Evolutionary conservation across 2,329 filamentous ascomycete genomes (phyloP).

Genomic region (Grosmannia huntii): DNA sequence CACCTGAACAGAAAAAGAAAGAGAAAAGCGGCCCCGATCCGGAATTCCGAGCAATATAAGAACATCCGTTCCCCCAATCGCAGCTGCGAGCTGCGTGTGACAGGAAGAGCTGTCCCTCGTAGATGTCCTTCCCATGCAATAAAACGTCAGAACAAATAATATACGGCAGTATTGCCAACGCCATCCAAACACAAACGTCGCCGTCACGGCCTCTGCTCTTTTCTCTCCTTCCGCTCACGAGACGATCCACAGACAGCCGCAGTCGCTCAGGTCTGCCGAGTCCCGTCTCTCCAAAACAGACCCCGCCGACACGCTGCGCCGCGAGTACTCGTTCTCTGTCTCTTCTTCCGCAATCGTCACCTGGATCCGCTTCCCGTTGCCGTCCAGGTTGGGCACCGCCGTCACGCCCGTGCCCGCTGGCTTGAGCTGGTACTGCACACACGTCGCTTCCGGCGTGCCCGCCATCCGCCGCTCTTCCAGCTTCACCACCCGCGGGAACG

Average conservation of each 20-base stretch:
- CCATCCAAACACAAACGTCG: neutral
- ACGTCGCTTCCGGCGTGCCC: constrained; percentile 25
- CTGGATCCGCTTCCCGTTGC: constrained; percentile 25
- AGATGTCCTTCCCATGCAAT: neutral
- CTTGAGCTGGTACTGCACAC: constrained; percentile 34
- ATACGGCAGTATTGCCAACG: neutral
- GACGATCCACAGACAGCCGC: constrained; percentile 41
- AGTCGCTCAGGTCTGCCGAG: constrained; percentile 30
- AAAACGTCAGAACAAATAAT: neutral
- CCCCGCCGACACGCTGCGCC: neutral
- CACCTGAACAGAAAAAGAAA: neutral
- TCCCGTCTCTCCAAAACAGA: constrained; percentile 10
- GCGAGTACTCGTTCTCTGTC: constrained; percentile 4
- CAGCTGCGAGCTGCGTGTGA: neutral
- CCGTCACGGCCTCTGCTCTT: too few species aligned
- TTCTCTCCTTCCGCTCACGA: constrained; percentile 19
- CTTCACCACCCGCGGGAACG: constrained; percentile 39
- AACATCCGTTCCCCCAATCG: neutral
- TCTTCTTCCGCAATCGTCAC: constrained; percentile 32
- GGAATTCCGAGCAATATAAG: neutral
- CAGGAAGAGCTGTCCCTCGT: neutral
- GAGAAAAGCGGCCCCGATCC: neutral
- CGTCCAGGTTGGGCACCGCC: constrained; percentile 23
- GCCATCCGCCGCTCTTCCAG: constrained; percentile 38
- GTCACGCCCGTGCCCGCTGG: constrained; percentile 19